Base-by-base conservation (phyloP, 805 yeast genomes). In the Candida verbasci region DNA sequence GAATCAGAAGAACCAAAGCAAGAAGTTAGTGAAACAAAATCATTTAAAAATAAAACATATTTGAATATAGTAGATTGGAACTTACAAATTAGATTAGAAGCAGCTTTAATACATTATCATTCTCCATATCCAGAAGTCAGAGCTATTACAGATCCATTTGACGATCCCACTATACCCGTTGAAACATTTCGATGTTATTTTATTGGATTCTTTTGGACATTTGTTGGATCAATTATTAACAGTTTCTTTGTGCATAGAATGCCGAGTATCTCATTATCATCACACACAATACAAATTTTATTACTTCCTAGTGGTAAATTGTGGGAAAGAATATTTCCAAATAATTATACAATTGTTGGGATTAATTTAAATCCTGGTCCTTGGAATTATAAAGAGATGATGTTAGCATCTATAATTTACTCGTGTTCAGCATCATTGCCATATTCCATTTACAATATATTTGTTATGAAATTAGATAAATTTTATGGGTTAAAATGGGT, bases 351-450 rank as follows among this genome's bases (percentile, higher is more conserved):
- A 3, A 2, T 62, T 2, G 45, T 52, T 3, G 64, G 66, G 0
- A 31, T 60, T 22, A 53, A 61, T 29, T 39, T 67, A 21, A 67
- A 67, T 39, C 68, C 69, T 9, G 72, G 73, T 0, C 60, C 60
- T 10, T 67, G 71, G 72, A 60, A 60, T 21, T 60, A 58, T 42
- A 67, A 67, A 43, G 73, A 67, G 41, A 65, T 66, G 71, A 65
- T 67, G 70, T 52, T 67, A 24, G 47, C 60, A n/a, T 56, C 72
- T 3, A 67, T 67, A 30, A 65, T 67, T 23, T 67, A 65, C 43
- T 60, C 59, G 48, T 65, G 72, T 40, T 63, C 70, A 3, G 53
- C 62, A 11, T 66, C 68, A 3, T 62, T 68, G 2, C 71, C 71
- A 2, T 67, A 67, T 40, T 62, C 62, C 45, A 52, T 65, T 1